Evolutionary conservation across 2,329 filamentous ascomycete genomes (phyloP).

Genomic region (Paecilomyces variotii): DNA sequence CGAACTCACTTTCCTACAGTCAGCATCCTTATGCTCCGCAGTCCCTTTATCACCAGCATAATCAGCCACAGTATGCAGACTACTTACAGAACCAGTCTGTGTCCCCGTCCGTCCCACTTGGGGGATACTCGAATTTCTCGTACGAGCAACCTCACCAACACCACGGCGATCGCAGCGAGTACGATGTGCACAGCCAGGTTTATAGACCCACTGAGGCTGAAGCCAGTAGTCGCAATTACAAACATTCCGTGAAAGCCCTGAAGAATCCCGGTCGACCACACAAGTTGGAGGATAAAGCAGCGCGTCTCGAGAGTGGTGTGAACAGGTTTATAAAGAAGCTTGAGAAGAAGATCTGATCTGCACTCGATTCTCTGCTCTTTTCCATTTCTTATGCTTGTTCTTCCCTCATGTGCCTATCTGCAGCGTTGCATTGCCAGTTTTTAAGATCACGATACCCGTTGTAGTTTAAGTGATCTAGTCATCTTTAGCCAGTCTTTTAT

Average conservation of each 20-base stretch:
- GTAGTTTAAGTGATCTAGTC: too few species aligned
- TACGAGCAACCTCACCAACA: slow-evolving; percentile 28
- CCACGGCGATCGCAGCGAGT: slow-evolving; percentile 22
- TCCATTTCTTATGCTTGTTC: neutral
- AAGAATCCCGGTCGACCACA: slow-evolving; percentile 24
- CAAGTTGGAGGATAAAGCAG: slow-evolving; percentile 31
- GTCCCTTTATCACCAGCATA: slow-evolving; percentile 9
- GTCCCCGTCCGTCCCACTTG: slow-evolving; percentile 14
- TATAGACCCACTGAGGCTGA: slow-evolving; percentile 40
- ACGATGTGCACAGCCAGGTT: slow-evolving; percentile 39
- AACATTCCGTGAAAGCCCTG: slow-evolving; percentile 23
- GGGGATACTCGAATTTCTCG: slow-evolving; percentile 35
- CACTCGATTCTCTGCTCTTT: neutral
- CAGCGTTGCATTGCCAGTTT: neutral
- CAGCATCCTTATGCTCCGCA: slow-evolving; percentile 14
- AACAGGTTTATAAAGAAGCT: slow-evolving; percentile 39
- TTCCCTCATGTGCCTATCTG: neutral
- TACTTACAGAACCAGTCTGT: slow-evolving; percentile 11
- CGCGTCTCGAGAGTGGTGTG: slow-evolving; percentile 34
- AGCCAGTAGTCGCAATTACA: slow-evolving; percentile 27
- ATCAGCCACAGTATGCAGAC: slow-evolving; percentile 12
- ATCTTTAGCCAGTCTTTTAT: too few species aligned
- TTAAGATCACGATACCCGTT: neutral
- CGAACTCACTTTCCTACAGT: slow-evolving; percentile 27
- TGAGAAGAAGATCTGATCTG: slow-evolving; percentile 30